Evolutionary conservation across 2,329 filamentous ascomycete species (phyloP).

Genomic region (Podosphaera fusca): DNA sequence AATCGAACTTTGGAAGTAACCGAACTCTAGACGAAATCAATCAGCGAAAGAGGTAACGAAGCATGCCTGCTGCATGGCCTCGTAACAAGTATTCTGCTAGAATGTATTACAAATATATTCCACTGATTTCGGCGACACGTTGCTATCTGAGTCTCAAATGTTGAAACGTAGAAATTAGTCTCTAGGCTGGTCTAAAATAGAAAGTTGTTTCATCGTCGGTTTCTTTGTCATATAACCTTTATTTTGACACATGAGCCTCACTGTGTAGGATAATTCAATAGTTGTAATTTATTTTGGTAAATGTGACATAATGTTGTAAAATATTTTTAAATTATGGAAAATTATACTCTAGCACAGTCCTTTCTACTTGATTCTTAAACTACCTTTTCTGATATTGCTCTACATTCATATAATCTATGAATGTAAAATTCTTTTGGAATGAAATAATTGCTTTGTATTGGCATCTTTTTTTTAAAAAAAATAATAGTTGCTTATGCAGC

Average conservation of each 20-base stretch:
- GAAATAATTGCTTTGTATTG: neutral
- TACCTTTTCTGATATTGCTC: neutral
- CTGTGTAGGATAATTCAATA: neutral
- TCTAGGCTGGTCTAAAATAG: neutral
- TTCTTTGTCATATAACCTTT: neutral
- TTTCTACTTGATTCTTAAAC: neutral
- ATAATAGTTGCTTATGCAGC: no score
- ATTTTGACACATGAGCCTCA: neutral
- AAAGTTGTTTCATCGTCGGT: neutral
- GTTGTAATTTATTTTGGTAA: neutral
- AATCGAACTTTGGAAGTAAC: neutral
- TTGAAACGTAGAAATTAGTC: neutral
- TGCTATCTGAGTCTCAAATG: neutral
- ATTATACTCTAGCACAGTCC: neutral
- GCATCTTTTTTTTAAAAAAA: neutral
- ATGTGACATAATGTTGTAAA: neutral
- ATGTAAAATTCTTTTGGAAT: neutral
- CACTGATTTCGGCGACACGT: neutral
- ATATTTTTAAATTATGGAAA: neutral
- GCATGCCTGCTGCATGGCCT: no score
- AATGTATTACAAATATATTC: no score
- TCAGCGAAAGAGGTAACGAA: no score
- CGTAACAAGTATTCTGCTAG: no score
- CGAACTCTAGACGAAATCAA: neutral
- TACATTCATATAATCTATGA: neutral